Base-by-base conservation (phyloP, 208 protist genomes). In the Leishmania tropica region DNA sequence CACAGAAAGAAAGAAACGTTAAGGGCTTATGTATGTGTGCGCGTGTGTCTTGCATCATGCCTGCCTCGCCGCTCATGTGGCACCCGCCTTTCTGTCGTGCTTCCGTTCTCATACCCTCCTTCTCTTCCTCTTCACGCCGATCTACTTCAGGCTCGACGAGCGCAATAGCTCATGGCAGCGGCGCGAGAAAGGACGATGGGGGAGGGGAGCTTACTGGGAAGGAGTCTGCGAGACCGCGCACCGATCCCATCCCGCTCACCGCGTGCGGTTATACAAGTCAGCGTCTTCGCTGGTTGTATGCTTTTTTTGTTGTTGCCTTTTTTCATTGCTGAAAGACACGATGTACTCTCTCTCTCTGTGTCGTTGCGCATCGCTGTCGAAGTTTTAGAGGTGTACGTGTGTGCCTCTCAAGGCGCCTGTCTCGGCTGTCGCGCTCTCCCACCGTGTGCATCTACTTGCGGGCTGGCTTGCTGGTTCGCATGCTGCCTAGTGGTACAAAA, bases 301-400 rank as follows among this genome's bases (percentile, higher is more conserved):
- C 48, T 48, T 72, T 72, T 0, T 48, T 35, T 72, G 0, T 48
- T 24, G 45, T 48, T 1, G 7, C 13, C 10, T 37, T 72, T 24
- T 72, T 48, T 47, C 11, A 31, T 45, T 15, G 17, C 40, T 72
- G 67, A 72, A 11, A 31, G 21, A 47, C 67, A 48, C 40, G 67
- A 72, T 72, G 70, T 74, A 74, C 70, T 53, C 70, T 28, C 24
- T 35, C 68, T 45, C 24, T 62, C 24, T 31, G 56, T n/a, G 58
- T 31, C 6, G 31, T 8, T 64, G n/a, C 6, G 11, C 2, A 3
- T 64, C 24, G 3, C 24, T 64, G 58, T 62, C 24, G 6, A 62
- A 21, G 56, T 62, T 15, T 67, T 67, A n/a, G 21, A 45, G 6
- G 64, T 19, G n/a, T 71, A 17, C 15, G 65, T 28, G 65, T 45